These are phyloP conservation scores for Prunus mume DNA, from an alignment of 306 rosid species.

Conservation along the genomic window DNA sequence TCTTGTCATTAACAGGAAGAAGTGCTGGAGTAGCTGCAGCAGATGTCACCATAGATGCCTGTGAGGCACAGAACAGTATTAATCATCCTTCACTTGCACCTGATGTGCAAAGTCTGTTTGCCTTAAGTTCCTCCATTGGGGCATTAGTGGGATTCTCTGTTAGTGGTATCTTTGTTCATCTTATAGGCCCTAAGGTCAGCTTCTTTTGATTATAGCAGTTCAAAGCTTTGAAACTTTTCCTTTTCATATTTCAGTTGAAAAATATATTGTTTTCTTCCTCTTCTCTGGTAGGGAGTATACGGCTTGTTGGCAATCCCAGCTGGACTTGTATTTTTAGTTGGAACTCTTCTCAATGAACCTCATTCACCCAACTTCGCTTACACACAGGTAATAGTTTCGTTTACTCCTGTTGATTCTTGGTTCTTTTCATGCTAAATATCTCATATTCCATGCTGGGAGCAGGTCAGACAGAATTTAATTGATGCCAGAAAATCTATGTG, in stretches of 20 bases:
- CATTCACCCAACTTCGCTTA: conserved; percentile 49
- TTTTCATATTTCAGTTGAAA: conserved; percentile 13
- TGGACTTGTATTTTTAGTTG: conserved; percentile 65
- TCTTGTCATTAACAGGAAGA: conserved; percentile 64
- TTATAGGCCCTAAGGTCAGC: conserved; percentile 79
- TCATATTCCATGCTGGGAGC: conserved; percentile 28
- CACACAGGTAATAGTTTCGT: conserved; percentile 52
- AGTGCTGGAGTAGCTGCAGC: conserved; percentile 88
- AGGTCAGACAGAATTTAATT: conserved; percentile 72
- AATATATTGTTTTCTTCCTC: conserved; percentile 8
- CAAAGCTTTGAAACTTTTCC: not conserved
- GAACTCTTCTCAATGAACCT: conserved; percentile 73
- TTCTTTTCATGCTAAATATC: conserved; percentile 11
- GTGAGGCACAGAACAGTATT: conserved; percentile 90
- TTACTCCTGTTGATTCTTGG: not conserved
- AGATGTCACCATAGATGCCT: conserved; percentile 95
- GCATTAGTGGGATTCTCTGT: conserved; percentile 77
- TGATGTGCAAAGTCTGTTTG: conserved; percentile 93
- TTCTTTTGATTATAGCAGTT: conserved; percentile 13
- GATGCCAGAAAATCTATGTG: conserved; percentile 77
- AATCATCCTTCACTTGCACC: conserved; percentile 71
- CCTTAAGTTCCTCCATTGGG: conserved; percentile 80
- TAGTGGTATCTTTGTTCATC: conserved; percentile 84
- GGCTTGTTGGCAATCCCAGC: conserved; percentile 84
- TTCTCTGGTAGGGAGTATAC: conserved; percentile 61